Evolutionary conservation across 1,284 basidiomycete species (phyloP), one percentile per base, ranked within the genome.

Genomic region (Takashimella koratensis): DNA sequence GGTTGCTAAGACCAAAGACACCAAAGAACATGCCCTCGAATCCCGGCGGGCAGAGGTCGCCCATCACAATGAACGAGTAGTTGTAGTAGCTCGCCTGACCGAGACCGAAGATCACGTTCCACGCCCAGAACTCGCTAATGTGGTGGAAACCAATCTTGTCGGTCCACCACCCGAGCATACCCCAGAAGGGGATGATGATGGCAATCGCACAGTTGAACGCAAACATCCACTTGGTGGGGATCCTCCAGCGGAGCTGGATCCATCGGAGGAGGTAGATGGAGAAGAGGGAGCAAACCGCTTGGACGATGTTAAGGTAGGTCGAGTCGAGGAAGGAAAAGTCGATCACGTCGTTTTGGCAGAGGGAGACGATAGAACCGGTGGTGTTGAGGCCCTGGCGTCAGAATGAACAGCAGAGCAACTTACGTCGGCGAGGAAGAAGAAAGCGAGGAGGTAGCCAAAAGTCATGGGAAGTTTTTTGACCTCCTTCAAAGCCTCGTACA

Each of bases 31-130:
- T 54, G 66, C 89, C 88, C 64, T 90, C 86, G 62, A 86, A 90
- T 0, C 87, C 88, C 0, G 86, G 86, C 13, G 88, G 87, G 21
- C 85, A 83, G 12, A 90, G 79, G 67, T 90, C 89, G 3, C 67
- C 51, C 63, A 90, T 88, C 41, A 59, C 51, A 1, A 47, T 56
- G 46, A 56, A 54, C 21, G 44, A 44, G 70, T 85, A 90, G 1
- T 87, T 86, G 65, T 87, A 91, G 77, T 89, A 91, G 0, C 89
- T 88, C 2, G 87, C 88, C 75, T 90, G 88, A 78, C 88, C 88
- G 20, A 88, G 74, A 3, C 86, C 86, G 64, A 86, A 87, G 3
- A 87, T 77, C 52, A 86, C 79, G 62, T 87, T 87, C 36, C 45
- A 87, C 27, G 81, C 80, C 85, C 83, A 89, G 73, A 88, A 89